Conservation (phyloP, 768 basidiomycete genomes). For the Grammothele lineata region DNA sequence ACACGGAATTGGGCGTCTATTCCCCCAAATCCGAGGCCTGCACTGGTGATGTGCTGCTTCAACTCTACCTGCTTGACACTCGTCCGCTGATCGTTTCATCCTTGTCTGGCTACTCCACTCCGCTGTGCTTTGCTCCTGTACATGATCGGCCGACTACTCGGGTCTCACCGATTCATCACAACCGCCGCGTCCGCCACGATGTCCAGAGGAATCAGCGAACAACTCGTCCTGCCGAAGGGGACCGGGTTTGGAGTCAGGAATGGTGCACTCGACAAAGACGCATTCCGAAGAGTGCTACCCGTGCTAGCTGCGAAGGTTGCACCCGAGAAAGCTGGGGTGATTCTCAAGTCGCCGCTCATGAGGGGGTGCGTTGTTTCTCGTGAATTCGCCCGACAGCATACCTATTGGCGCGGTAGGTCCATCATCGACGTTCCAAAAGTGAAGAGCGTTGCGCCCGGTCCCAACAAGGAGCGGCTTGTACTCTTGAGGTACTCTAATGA, state of each 20-base stretch:
- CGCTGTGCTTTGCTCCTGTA: background rate
- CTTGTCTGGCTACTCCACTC: background rate
- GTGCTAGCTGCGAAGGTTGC: conserved; percentile 67
- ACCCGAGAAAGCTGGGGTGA: conserved; percentile 45
- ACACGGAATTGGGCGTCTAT: too few relatives aligned
- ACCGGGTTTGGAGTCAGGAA: conserved; percentile 33
- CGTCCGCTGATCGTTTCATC: too few relatives aligned
- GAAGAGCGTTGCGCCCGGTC: conserved; percentile 48
- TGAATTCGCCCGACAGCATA: conserved; percentile 10
- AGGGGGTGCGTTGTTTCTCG: conserved; percentile 43
- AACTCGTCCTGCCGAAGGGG: conserved; percentile 44
- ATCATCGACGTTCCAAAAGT: conserved; percentile 69
- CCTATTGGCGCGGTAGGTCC: conserved; percentile 34
- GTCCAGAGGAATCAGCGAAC: conserved; percentile 21
- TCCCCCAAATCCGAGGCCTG: too few relatives aligned
- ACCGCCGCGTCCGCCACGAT: conserved; percentile 7
- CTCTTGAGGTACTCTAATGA: conserved; percentile 57
- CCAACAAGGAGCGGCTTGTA: conserved; percentile 56
- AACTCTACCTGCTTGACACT: too few relatives aligned
- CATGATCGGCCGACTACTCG: conserved; percentile 7
- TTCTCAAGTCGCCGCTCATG: conserved; percentile 57
- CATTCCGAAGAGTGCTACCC: conserved; percentile 61
- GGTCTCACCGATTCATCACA: conserved; percentile 2
- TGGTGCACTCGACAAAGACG: conserved; percentile 52
- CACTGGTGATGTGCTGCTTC: too few relatives aligned